Percentiles rank a stretch among this genome's conserved stretches.
phyloP scores from a whole-genome alignment of 305 asterid genomes.

The Fraxinus paxiana region DNA sequence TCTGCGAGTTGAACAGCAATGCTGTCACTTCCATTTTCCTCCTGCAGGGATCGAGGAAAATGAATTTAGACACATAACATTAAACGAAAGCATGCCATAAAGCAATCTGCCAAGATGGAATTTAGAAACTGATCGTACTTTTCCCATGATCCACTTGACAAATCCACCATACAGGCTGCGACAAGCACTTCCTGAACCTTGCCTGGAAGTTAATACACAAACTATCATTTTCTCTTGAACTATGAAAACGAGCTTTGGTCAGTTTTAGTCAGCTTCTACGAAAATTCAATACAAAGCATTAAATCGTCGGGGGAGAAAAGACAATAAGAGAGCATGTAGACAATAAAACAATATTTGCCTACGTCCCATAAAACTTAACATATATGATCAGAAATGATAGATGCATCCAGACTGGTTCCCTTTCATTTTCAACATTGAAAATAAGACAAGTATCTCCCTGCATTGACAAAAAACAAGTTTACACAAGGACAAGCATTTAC shows the following conservation, averaged over 20 bases:
- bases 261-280: neutral
- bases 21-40: constrained; percentile 82
- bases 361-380: neutral
- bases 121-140: constrained; percentile 39
- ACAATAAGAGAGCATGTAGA: neutral
- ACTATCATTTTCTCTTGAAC: neutral
- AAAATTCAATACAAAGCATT: neutral
- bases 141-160: constrained; percentile 98
- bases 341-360: neutral
- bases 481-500: constrained; percentile 31
- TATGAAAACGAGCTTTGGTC: neutral
- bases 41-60: constrained; percentile 38
- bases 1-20: constrained; percentile 86
- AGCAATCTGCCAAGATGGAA: neutral
- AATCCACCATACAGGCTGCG: constrained; percentile 94
- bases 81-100: neutral
- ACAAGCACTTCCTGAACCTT: constrained; percentile 97
- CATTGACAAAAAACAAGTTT: constrained; percentile 1
- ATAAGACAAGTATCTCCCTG: neutral
- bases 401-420: neutral
- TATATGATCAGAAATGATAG: neutral
- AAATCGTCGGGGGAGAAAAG: neutral
- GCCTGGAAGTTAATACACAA: constrained; percentile 36
- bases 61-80: constrained; percentile 15
- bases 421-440: neutral